Conservation (phyloP, 805 yeast species). For the Pichia pseudocactophila region DNA sequence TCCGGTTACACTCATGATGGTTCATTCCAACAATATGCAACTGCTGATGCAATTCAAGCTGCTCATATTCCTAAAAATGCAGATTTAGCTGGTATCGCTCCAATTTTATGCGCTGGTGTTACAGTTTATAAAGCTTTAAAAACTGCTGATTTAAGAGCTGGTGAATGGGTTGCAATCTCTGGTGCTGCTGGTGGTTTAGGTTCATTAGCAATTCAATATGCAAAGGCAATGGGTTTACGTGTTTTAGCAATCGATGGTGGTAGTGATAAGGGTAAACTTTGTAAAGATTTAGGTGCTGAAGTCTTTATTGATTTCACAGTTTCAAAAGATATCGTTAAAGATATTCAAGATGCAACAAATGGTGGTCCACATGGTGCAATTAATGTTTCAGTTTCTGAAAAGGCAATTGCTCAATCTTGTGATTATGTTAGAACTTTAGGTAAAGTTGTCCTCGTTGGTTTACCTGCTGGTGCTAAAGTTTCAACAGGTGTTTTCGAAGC, state of each 20-base stretch:
- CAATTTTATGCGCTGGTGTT: slow-evolving; percentile 84
- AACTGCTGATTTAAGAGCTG: slow-evolving; percentile 63
- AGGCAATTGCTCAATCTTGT: slow-evolving; percentile 45
- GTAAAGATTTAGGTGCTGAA: slow-evolving; percentile 55
- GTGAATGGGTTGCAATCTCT: slow-evolving; percentile 67
- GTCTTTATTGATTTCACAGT: slow-evolving; percentile 46
- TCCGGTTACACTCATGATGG: slow-evolving; percentile 89
- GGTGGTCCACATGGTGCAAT: slow-evolving; percentile 62
- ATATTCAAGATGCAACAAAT: slow-evolving; percentile 32
- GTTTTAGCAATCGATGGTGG: slow-evolving; percentile 72
- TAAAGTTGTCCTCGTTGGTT: slow-evolving; percentile 54
- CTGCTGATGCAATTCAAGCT: slow-evolving; percentile 82
- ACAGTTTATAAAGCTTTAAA: slow-evolving; percentile 86
- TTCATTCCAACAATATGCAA: slow-evolving; percentile 82
- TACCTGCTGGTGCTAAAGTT: slow-evolving; percentile 74
- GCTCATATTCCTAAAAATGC: slow-evolving; percentile 66
- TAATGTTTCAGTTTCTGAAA: slow-evolving; percentile 51
- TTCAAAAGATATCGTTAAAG: slow-evolving; percentile 34
- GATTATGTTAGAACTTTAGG: slow-evolving; percentile 52
- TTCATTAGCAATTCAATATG: slow-evolving; percentile 66
- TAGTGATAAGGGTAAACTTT: slow-evolving; percentile 49
- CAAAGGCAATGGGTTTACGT: slow-evolving; percentile 65
- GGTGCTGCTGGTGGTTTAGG: slow-evolving; percentile 85
- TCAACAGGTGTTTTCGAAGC: slow-evolving; percentile 62
- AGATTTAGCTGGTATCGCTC: slow-evolving; percentile 69